Conservation (phyloP, 1,284 basidiomycete species). For the Ganoderma sinense region DNA sequence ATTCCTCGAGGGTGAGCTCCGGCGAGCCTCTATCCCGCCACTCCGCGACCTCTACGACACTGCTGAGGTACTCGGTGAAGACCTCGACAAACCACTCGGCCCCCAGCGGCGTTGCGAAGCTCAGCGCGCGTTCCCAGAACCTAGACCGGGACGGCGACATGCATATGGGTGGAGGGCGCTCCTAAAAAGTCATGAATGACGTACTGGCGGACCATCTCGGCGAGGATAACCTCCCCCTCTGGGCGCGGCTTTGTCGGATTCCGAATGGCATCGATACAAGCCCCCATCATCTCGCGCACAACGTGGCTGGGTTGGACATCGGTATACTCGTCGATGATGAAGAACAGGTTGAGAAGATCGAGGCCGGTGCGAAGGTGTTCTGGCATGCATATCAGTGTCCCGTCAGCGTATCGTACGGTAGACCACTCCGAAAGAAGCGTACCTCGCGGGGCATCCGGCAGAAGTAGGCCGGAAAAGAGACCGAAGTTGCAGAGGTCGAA, state of each 20-base stretch:
- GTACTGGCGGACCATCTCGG: constrained; percentile 5
- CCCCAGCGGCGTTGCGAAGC: constrained; percentile 23
- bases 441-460: constrained; percentile 35
- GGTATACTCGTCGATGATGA: constrained; percentile 52
- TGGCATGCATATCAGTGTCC: neutral
- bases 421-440: neutral
- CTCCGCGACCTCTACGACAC: constrained; percentile 41
- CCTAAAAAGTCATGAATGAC: neutral
- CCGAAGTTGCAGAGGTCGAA: constrained; percentile 45
- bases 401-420: neutral
- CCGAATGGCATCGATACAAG: neutral
- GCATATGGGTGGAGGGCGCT: neutral
- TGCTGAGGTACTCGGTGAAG: constrained; percentile 39
- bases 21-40: constrained; percentile 34
- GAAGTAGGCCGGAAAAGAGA: constrained; percentile 36
- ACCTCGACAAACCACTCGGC: constrained; percentile 30
- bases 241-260: constrained; percentile 3
- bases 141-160: constrained; percentile 13
- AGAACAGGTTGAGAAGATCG: constrained; percentile 52
- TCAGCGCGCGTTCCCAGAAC: constrained; percentile 30
- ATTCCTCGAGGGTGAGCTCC: constrained; percentile 40
- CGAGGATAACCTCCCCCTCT: neutral
- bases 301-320: constrained; percentile 40
- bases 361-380: constrained; percentile 38
- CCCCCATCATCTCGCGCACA: constrained; percentile 38